Evolutionary conservation across 2,329 filamentous ascomycete species (phyloP), one percentile per base, ranked within the genome.

Genomic region (Ascochyta lentis): DNA sequence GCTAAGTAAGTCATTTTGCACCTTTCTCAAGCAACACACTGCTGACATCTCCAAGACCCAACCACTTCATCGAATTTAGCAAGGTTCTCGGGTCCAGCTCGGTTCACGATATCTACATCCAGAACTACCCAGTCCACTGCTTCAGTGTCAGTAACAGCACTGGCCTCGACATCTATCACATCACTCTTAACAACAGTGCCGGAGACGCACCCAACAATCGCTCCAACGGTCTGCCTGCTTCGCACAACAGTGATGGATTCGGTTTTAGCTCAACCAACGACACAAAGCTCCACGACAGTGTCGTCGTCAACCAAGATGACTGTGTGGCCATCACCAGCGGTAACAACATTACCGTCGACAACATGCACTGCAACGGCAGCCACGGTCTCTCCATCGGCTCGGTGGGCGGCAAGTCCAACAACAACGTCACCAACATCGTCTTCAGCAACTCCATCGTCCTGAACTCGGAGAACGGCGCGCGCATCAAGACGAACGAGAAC

Each of bases 351-450:
- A 61, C 65, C 31, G 72, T 76, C 57, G 59, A 56, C 13, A 75
- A 76, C 39, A 77, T 77, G 24, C 74, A 77, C 22, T 84, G 82
- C 70, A 77, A 76, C 2, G 81, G 81, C 15, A 81, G 82, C 15
- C 83, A 85, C 66, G 84, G 84, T 41, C 75, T 88, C 13, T 83
- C 81, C 51, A 85, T 88, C 61, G 84, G 84, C 41, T 84, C 81
- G 6, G 81, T 86, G 10, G 84, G 84, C 33, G 82, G 82, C 13
- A 82, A 83, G 41, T 67, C 64, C 44, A 75, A 85, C 73, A 87
- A 87, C 74, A 73, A 65, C 6, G 85, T 88, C 40, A 69, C 78
- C 19, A 80, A 77, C 48, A 79, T 88, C 13, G 76, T 74, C 16
- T 81, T 88, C 62, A 68, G 77, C 27, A 75, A 78, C 56, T 80